Base-by-base conservation (phyloP, 2,329 filamentous ascomycete genomes). In the Myriosclerotinia scirpicola region DNA sequence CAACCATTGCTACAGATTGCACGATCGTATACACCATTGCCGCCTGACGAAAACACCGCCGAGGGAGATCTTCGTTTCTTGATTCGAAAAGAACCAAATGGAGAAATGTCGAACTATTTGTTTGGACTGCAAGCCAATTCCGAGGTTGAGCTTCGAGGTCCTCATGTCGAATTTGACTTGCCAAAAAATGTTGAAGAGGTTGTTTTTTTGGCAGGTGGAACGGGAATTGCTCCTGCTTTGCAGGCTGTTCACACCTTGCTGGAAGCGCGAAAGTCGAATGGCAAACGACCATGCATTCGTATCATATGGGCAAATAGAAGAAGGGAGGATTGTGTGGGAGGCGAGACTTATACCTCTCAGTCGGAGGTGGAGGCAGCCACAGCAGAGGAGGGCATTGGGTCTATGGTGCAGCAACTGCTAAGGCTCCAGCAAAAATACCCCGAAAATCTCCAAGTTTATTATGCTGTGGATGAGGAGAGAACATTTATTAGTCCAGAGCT, bases 1-100 rank as follows among this genome's bases (percentile, higher is more conserved):
- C 95, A 98, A 79, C 95, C 95, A 2, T 89, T 97, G 77, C 80
- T 98, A 67, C 93, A 97, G 79, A 96, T 99, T 72, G 91, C 92
- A 54, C 82, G 95, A 69, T 88, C 92, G 67, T 99, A 99, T 78
- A 98, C 95, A 5, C 93, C 94, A 0, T 81, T 99, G 0, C 94
- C 92, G 0, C 84, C 87, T 0, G 17, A 67, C 44, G 65, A 68
- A 34, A 65, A 69, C 9, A 72, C 77, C 46, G 72, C 77, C 42
- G 71, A 76, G 44, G 79, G 81, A 52, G 76, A 80, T 2, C 74
- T 97, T 65, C 83, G 90, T 11, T 88, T 98, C 69, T 84, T 96
- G 69, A 88, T 98, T 63, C 87, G 93, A n/a, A 85, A 84, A 68
- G 87, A 97, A 72, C 82, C 85, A 14, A 86, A 87, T 55, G 95